phyloP scores from a whole-genome alignment of 345 rosid genomes.

The Firmiana major region DNA sequence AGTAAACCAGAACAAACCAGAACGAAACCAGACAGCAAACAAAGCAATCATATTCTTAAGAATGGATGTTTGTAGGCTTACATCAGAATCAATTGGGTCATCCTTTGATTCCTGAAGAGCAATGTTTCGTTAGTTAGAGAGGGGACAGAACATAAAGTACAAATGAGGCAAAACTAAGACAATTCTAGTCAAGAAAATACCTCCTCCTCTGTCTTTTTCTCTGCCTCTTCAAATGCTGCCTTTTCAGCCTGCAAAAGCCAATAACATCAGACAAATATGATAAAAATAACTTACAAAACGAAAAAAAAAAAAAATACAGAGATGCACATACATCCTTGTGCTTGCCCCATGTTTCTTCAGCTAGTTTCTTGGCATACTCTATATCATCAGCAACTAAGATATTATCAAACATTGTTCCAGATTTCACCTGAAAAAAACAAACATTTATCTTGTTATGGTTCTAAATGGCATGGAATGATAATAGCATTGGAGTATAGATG shows the following conservation, averaged over 20 bases:
- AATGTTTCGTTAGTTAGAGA: constrained; percentile 6
- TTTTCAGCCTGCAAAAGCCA: constrained; percentile 73
- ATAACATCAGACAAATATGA: constrained; percentile 17
- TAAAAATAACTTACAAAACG: not conserved
- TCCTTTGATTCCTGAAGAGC: constrained; percentile 63
- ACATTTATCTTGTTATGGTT: not conserved
- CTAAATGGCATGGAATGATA: not conserved
- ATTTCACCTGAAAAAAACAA: constrained; percentile 60
- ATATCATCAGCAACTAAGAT: constrained; percentile 73
- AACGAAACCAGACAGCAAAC: not conserved
- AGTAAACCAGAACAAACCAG: constrained; percentile 11
- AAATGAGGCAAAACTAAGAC: not conserved
- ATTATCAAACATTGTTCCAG: constrained; percentile 94
- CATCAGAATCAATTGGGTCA: constrained; percentile 65
- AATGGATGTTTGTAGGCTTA: constrained; percentile 29
- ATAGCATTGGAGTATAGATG: not conserved
- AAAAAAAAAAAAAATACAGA: not conserved
- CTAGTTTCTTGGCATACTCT: constrained; percentile 77
- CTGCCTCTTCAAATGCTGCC: constrained; percentile 91
- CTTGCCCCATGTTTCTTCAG: constrained; percentile 97
- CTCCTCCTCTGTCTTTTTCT: constrained; percentile 83
- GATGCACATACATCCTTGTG: constrained; percentile 68
- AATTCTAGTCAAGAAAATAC: constrained; percentile 23
- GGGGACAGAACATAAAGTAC: not conserved
- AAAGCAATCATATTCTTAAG: not conserved